Conservation (phyloP, 2,329 filamentous ascomycete genomes). For the Fusarium tanahbumbuense region DNA sequence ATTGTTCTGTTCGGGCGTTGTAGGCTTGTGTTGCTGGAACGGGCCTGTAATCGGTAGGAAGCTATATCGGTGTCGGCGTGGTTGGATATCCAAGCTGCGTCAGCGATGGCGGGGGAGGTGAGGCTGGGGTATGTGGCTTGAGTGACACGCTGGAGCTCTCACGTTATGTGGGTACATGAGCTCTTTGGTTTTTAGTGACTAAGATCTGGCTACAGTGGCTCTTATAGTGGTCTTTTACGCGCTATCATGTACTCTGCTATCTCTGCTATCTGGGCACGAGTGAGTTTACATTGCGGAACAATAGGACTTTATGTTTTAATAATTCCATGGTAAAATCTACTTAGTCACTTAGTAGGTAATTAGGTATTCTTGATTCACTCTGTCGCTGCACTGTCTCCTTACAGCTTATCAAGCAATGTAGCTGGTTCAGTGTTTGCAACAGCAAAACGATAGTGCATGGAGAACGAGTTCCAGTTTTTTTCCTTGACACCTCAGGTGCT, state of each 20-base stretch:
- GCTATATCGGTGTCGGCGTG: constrained; percentile 34
- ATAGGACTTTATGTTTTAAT: not conserved
- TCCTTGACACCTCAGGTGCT: not conserved
- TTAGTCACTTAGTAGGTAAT: no score
- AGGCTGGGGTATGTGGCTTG: constrained; percentile 44
- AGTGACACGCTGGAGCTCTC: not conserved
- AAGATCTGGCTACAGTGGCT: not conserved
- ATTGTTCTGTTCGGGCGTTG: constrained; percentile 1
- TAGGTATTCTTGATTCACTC: not conserved
- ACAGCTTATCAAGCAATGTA: not conserved
- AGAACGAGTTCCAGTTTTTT: not conserved
- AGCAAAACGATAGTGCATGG: not conserved
- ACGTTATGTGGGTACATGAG: not conserved
- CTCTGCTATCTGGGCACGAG: not conserved
- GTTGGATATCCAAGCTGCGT: constrained; percentile 46
- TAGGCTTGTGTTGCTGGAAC: constrained; percentile 5
- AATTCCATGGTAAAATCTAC: not conserved
- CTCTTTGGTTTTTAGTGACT: not conserved
- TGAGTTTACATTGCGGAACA: not conserved
- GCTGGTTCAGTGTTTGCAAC: not conserved
- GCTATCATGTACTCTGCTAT: not conserved
- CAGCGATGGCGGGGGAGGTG: constrained; percentile 49
- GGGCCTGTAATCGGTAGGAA: constrained; percentile 12
- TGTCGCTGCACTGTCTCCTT: not conserved
- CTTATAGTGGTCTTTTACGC: not conserved